Evolutionary conservation across 176 grass and related monocot genomes (phyloP), one percentile per base, ranked within the genome.

Genomic region (Aegilops speltoides): DNA sequence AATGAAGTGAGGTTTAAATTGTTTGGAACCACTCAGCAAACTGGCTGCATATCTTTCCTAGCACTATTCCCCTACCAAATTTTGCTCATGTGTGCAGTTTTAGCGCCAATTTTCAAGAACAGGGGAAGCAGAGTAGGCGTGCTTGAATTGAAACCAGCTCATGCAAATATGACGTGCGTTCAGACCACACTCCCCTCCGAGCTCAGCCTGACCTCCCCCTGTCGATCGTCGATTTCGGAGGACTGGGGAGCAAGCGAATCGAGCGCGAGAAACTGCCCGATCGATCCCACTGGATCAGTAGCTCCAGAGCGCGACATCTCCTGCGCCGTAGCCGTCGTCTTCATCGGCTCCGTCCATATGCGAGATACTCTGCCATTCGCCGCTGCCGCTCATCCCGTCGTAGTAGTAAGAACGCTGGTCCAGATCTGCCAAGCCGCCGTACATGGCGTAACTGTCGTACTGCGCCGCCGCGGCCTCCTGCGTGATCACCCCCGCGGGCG

Each of bases 281-380:
- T 6, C 46, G 0, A 16, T 1, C 13, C 14, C 14, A 50, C 13
- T 0, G 16, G 13, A 14, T 78, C 76, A 92, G 70, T 92, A 97
- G 75, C 40, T 94, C 94, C 94, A 97, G 0, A 97, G 88, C 14
- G 88, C 71, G 45, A 92, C 36, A 22, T 94, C 92, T 16, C 68
- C 22, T 31, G 68, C 73, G 48, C 68, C 63, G 36, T 92, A 90
- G 17, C 34, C 19, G 31, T 40, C 57, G 29, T 45, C 87, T 33
- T 80, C 92, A 28, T 87, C 92, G 45, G 83, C 91, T 0, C 32
- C 86, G 38, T 82, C 45, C 80, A 32, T 3, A 4, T 87, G 86
- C 79, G 89, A 79, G 13, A 20, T 75, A 1, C 16, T 82, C 40
- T 86, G 83, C 78, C 45, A 36, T 7, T 64, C 79, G 14, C 11